phyloP scores from a whole-genome alignment of 192 early-diverging fungal species.

The Backusella liffmaniae region DNA sequence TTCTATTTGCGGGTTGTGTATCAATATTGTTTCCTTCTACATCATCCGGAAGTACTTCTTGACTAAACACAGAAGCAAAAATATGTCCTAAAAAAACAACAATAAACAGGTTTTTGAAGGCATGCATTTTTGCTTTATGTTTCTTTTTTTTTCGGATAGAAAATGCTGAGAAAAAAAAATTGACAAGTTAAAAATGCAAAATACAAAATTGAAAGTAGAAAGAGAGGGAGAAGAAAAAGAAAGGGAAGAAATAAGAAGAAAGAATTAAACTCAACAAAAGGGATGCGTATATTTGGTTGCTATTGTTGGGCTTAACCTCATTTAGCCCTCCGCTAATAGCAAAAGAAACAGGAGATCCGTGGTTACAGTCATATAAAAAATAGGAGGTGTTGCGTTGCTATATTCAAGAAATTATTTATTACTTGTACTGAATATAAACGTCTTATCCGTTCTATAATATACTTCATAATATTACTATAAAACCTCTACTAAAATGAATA shows the following conservation, averaged over 20 bases:
- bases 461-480: background rate
- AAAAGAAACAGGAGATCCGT: conserved; percentile 1
- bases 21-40: background rate
- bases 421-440: background rate
- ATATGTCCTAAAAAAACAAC: background rate
- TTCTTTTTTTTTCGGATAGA: background rate
- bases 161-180: background rate
- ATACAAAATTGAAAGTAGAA: background rate
- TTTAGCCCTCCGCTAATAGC: background rate
- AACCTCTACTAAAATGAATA: background rate
- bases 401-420: background rate
- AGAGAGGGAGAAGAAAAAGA: background rate
- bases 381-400: background rate
- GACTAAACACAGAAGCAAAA: background rate
- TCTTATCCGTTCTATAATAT: background rate
- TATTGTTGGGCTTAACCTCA: background rate
- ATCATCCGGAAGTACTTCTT: background rate
- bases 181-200: background rate
- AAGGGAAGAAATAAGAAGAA: background rate
- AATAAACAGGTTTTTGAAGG: background rate
- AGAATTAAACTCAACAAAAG: background rate
- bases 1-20: background rate
- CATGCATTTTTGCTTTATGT: background rate
- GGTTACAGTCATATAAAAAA: background rate
- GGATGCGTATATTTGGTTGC: background rate